A percentile compares a stretch with the other conserved stretches of the same genome.
Conservation (phyloP, 345 rosid species). For the Sonneratia alba region DNA sequence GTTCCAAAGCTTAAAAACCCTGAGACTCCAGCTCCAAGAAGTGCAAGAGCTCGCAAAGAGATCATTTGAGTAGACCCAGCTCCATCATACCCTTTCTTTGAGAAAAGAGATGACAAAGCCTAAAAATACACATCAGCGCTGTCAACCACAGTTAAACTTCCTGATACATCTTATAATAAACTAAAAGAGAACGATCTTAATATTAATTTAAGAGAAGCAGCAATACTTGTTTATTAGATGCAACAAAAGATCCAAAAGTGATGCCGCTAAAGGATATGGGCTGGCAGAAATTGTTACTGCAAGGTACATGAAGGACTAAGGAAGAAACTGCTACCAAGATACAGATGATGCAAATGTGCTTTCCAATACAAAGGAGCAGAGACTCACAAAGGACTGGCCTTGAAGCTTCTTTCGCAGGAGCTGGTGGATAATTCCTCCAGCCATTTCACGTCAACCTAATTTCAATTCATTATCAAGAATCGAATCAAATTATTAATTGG, state of each 20-base stretch:
- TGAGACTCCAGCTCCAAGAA: constrained; percentile 82
- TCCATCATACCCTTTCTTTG: constrained; percentile 59
- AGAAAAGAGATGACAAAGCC: constrained; percentile 50
- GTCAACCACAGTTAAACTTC: neutral
- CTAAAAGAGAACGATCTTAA: neutral
- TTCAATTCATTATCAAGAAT: constrained; percentile 10
- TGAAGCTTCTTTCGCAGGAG: constrained; percentile 76
- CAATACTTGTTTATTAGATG: too few relatives aligned
- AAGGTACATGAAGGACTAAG: neutral
- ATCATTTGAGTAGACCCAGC: constrained; percentile 48
- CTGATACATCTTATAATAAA: neutral
- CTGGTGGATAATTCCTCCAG: constrained; percentile 86
- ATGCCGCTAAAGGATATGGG: too few relatives aligned
- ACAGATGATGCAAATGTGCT: neutral
- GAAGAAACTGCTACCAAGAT: neutral
- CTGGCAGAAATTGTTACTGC: neutral
- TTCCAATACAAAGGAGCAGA: neutral
- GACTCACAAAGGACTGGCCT: constrained; percentile 51
- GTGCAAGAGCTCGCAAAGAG: constrained; percentile 51
- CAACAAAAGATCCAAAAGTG: too few relatives aligned
- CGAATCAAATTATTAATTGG: neutral
- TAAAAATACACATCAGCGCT: constrained; percentile 15
- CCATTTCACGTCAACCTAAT: constrained; percentile 41
- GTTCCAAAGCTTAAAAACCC: constrained; percentile 75
- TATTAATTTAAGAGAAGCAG: neutral